A percentile compares a stretch with the other conserved stretches of the same genome.
These are phyloP conservation scores for Zasmidium citrigriseum DNA, from an alignment of 2,329 filamentous ascomycete genomes.

Conservation along the genomic window DNA sequence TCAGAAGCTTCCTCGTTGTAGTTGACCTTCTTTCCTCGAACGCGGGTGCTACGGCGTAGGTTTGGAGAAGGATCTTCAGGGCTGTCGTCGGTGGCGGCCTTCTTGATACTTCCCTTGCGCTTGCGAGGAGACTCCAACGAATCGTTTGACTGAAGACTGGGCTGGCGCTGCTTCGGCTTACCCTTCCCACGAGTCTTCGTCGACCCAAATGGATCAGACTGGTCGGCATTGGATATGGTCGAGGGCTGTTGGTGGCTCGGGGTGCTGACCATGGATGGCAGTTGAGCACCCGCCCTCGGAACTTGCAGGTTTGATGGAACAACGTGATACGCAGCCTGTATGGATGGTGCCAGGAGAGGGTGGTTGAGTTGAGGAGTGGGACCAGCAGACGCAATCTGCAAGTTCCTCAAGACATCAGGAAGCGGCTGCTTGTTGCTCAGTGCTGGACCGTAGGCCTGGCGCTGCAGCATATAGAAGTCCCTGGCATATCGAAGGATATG, in stretches of 20 bases:
- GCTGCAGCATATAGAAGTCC: slow-evolving; percentile 1
- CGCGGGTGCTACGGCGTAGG: slow-evolving; percentile 15
- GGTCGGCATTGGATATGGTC: too few species aligned
- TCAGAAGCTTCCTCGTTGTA: slow-evolving; percentile 18
- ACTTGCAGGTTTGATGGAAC: too few species aligned
- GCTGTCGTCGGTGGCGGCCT: not conserved
- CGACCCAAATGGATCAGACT: not conserved
- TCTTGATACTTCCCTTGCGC: not conserved
- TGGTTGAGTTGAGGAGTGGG: too few species aligned
- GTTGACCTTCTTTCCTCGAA: slow-evolving; percentile 18
- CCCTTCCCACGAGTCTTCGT: not conserved
- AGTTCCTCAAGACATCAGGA: too few species aligned
- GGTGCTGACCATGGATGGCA: too few species aligned
- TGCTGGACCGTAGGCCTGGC: too few species aligned
- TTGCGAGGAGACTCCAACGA: not conserved
- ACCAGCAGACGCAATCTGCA: too few species aligned
- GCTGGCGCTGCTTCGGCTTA: not conserved
- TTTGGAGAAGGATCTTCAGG: not conserved
- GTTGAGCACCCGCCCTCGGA: too few species aligned
- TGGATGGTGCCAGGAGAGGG: too few species aligned
- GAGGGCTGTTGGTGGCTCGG: too few species aligned
- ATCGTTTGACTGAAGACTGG: not conserved
- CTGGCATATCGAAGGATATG: not conserved
- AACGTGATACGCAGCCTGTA: too few species aligned
- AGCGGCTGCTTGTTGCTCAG: too few species aligned